phyloP scores from a whole-genome alignment of 2,329 filamentous ascomycete species.

The Ilyonectria robusta region DNA sequence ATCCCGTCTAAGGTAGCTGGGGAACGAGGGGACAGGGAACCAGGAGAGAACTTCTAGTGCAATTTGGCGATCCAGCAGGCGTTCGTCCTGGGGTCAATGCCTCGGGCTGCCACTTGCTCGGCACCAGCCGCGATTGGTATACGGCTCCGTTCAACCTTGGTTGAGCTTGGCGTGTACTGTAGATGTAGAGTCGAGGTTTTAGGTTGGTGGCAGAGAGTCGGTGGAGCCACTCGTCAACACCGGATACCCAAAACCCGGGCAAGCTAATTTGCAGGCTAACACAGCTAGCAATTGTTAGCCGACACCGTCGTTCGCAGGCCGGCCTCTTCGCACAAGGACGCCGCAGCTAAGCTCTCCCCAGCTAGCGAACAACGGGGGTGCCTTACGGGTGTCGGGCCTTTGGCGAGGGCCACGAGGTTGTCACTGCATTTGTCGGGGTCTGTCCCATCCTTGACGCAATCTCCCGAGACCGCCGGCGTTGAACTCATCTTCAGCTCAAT shows the following conservation, averaged over 20 bases:
- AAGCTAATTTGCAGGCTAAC: conserved; percentile 9
- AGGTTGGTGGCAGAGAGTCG: conserved; percentile 18
- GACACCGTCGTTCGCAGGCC: not conserved
- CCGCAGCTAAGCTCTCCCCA: not conserved
- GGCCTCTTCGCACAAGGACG: not conserved
- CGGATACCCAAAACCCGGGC: not conserved
- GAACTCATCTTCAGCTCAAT: conserved; percentile 27
- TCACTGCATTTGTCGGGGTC: conserved; percentile 14
- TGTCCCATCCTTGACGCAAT: conserved; percentile 35
- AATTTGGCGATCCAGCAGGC: conserved; percentile 20
- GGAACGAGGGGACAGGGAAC: conserved; percentile 1
- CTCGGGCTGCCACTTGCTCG: conserved; percentile 18
- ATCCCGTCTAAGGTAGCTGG: not conserved
- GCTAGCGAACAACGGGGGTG: not conserved
- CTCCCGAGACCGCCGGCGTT: conserved; percentile 24
- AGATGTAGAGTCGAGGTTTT: conserved; percentile 27
- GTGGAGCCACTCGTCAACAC: conserved; percentile 22
- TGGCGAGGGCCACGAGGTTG: conserved; percentile 11
- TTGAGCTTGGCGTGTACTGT: not conserved
- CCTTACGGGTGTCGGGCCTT: conserved; percentile 13
- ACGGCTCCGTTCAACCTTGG: not conserved
- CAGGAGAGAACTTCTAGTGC: not conserved
- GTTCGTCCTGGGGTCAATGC: conserved; percentile 4
- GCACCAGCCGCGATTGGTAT: conserved; percentile 28
- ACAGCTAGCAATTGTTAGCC: conserved; percentile 8